Percentiles rank a stretch among this genome's conserved stretches.
phyloP scores from a whole-genome alignment of 495 filamentous ascomycete species.

The Endocarpon pusillum region DNA sequence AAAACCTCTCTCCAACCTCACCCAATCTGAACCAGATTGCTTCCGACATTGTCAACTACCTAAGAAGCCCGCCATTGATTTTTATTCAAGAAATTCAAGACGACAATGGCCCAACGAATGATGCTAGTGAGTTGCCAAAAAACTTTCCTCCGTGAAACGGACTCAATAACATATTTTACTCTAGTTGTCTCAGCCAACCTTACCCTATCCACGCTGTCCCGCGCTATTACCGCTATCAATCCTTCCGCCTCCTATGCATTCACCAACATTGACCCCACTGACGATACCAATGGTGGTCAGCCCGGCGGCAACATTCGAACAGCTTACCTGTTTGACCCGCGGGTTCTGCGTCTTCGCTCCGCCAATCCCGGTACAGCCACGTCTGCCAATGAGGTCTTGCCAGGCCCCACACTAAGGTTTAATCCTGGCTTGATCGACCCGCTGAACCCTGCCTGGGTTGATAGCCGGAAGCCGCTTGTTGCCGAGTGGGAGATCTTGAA shows the following conservation, averaged over 20 bases:
- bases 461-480: constrained; percentile 37
- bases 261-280: constrained; percentile 28
- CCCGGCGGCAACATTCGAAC: constrained; percentile 49
- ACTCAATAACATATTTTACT: neutral
- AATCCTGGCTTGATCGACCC: constrained; percentile 46
- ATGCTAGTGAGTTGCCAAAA: constrained; percentile 26
- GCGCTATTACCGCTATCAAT: no score
- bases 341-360: constrained; percentile 29
- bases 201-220: constrained; percentile 18
- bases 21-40: constrained; percentile 30
- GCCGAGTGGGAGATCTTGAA: constrained; percentile 36
- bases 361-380: constrained; percentile 25
- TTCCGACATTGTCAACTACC: constrained; percentile 33
- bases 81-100: constrained; percentile 49
- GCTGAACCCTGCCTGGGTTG: constrained; percentile 29
- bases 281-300: constrained; percentile 35
- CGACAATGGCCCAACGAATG: constrained; percentile 32
- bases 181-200: constrained; percentile 17
- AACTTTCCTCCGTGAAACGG: no score
- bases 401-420: constrained; percentile 30
- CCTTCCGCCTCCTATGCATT: no score
- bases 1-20: constrained; percentile 35
- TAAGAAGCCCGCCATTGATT: constrained; percentile 34
- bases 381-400: constrained; percentile 29
- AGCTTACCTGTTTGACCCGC: constrained; percentile 41